Percentiles rank a stretch among this genome's conserved stretches.
Conservation (phyloP, 768 basidiomycete genomes). For the Mycena leptocephala region DNA sequence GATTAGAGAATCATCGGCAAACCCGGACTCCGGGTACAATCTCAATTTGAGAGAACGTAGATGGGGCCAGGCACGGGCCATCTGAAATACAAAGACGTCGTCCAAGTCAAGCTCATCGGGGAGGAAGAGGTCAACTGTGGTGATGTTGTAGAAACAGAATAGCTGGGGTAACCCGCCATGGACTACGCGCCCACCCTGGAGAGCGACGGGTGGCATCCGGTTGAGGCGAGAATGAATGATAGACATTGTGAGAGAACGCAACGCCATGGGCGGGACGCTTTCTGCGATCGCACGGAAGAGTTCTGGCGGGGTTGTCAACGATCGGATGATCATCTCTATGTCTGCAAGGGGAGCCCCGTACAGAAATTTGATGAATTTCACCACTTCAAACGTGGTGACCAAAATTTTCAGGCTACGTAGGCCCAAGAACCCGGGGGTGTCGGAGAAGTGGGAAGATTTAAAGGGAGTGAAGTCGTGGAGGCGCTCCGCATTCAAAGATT, state of each 20-base stretch:
- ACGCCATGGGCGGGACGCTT: neutral
- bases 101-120: neutral
- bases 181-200: neutral
- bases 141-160: neutral
- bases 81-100: neutral
- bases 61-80: neutral
- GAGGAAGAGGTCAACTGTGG: neutral
- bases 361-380: neutral
- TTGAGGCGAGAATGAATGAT: neutral
- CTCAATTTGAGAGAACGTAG: neutral
- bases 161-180: neutral
- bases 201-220: neutral
- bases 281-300: neutral
- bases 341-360: neutral
- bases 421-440: neutral
- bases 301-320: neutral
- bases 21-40: no score
- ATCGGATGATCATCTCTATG: neutral
- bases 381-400: neutral
- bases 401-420: neutral
- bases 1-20: neutral
- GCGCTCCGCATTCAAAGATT: neutral
- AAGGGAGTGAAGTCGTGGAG: neutral
- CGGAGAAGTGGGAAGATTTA: neutral
- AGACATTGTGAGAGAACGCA: neutral